Percentiles rank a stretch among this genome's conserved stretches.
Conservation (phyloP, 164 flowering plant species). For the Nymphaea colorata region DNA sequence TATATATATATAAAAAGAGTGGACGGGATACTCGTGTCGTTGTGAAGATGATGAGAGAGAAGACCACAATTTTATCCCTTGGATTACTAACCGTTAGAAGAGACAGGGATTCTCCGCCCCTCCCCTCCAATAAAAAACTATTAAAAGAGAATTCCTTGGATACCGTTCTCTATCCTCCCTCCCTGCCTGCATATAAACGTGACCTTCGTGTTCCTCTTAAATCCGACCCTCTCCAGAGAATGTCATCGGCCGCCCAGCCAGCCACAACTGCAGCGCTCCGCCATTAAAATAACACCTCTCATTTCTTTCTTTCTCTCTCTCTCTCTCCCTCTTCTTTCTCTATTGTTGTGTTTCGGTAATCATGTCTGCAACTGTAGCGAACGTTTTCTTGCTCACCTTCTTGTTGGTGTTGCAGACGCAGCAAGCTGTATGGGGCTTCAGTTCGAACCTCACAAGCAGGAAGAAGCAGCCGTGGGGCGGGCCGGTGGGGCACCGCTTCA, state of each 20-base stretch:
- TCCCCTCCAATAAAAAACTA: not conserved
- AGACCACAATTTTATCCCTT: not conserved
- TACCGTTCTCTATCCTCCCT: not conserved
- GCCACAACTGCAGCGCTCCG: not conserved
- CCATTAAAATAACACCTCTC: not conserved
- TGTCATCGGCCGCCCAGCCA: not conserved
- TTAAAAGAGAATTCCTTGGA: not conserved
- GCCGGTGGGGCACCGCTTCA: conserved; percentile 43
- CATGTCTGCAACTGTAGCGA: not conserved
- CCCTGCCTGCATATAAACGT: not conserved
- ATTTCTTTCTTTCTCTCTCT: too few relatives aligned
- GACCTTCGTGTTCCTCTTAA: not conserved
- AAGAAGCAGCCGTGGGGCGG: conserved; percentile 44
- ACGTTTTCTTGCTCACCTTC: not conserved
- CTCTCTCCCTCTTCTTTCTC: not conserved
- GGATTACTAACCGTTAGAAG: not conserved
- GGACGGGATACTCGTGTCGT: not conserved
- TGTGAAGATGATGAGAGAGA: not conserved
- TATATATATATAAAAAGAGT: not conserved
- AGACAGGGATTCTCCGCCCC: not conserved
- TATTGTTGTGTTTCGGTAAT: too few relatives aligned
- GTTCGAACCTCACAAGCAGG: conserved; percentile 5
- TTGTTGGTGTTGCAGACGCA: not conserved
- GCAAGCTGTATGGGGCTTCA: not conserved
- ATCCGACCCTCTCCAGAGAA: not conserved